phyloP scores from a whole-genome alignment of 257 asterid species.

The Pogostemon cablin region DNA sequence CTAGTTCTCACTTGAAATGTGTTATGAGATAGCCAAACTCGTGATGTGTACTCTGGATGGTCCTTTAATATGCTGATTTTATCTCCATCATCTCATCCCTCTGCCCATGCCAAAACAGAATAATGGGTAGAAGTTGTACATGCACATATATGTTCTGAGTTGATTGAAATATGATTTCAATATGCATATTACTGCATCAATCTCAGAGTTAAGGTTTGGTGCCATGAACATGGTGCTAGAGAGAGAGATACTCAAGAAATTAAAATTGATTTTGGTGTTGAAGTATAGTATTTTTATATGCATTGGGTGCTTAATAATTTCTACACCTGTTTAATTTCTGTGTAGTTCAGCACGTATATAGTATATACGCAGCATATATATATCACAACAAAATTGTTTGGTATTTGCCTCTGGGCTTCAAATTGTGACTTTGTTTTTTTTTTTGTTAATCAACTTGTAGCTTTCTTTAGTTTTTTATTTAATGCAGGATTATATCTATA shows the following conservation, averaged over 20 bases:
- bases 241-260: not conserved
- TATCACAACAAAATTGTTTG: not conserved
- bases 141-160: not conserved
- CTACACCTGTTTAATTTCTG: not conserved
- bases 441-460: slow-evolving; percentile 7
- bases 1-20: slow-evolving; percentile 8
- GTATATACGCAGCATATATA: no score
- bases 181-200: not conserved
- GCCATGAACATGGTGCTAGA: slow-evolving; percentile 3
- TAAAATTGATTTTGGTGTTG: not conserved
- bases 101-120: not conserved
- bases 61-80: slow-evolving; percentile 3
- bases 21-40: slow-evolving; percentile 11
- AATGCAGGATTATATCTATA: slow-evolving; percentile 27
- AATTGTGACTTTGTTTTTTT: slow-evolving; percentile 1
- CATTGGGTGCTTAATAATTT: not conserved
- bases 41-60: slow-evolving; percentile 9
- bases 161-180: not conserved
- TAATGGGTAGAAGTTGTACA: not conserved
- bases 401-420: not conserved
- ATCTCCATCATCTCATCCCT: not conserved
- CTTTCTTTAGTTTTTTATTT: slow-evolving; percentile 13
- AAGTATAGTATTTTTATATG: not conserved
- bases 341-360: not conserved
- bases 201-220: not conserved